Evolutionary conservation across 2,329 filamentous ascomycete genomes (phyloP), one percentile per base, ranked within the genome.

Genomic region (Fusarium sp.): DNA sequence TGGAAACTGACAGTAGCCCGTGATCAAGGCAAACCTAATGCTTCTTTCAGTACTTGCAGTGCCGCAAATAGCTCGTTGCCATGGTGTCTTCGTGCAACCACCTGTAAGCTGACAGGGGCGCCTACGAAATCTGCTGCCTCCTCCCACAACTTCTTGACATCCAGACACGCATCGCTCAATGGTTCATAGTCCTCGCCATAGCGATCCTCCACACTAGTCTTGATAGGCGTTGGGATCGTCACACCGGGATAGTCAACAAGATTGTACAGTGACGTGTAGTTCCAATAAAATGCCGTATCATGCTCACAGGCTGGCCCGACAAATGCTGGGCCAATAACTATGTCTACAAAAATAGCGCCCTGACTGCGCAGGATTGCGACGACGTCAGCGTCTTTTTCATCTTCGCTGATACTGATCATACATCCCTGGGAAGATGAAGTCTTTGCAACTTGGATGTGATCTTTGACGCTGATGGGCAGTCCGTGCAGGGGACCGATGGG

Each of bases 341-440:
- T 69, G 38, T 81, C 79, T 16, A 80, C 76, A 31, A 90, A 78
- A 0, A 92, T 83, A 1, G 90, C 90, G 2, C 91, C 91, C 0
- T 88, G 81, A 18, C 82, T 81, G 28, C 86, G 78, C 6, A 92
- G 77, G 1, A 91, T 79, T 10, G 86, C 81, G 0, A 91, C 85
- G 0, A 84, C 82, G 0, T 66, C 54, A 2, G 70, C 62, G 23
- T 72, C 70, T n/a, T 40, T 36, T 6, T 56, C 36, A 3, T 71
- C 65, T 9, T 62, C 47, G 28, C 44, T 60, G 20, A 65, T 60
- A 4, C 62, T 65, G 8, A 55, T 49, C 3, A 67, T 54, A 11
- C 47, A 72, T 0, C 57, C 65, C 1, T 65, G 52, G 7, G 65
- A 65, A 4, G 41, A 49, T 12, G 57, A 65, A 12, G 54, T 61